Conservation (phyloP, 805 yeast genomes). For the Ogataea degrootiae region DNA sequence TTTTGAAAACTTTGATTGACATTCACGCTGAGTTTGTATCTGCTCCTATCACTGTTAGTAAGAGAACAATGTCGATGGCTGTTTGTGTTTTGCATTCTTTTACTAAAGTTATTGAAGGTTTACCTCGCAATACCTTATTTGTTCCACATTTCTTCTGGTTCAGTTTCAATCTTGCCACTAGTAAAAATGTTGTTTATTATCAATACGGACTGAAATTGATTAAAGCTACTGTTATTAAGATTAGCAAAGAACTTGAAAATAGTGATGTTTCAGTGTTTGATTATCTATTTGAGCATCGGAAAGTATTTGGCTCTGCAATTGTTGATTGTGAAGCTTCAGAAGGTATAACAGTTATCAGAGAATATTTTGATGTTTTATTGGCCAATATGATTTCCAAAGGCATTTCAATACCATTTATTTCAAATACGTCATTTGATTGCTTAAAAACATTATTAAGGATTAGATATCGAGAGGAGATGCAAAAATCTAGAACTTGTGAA, state of each 20-base stretch:
- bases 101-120: slow-evolving; percentile 44
- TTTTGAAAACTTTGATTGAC: slow-evolving; percentile 21
- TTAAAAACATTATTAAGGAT: slow-evolving; percentile 40
- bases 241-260: slow-evolving; percentile 28
- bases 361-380: slow-evolving; percentile 49
- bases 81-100: slow-evolving; percentile 41
- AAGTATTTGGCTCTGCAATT: slow-evolving; percentile 38
- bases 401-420: slow-evolving; percentile 51
- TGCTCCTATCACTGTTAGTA: slow-evolving; percentile 7
- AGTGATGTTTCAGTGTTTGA: slow-evolving; percentile 26
- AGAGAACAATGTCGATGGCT: slow-evolving; percentile 24
- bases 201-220: slow-evolving; percentile 32
- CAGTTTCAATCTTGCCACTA: slow-evolving; percentile 20
- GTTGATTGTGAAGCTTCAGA: slow-evolving; percentile 38
- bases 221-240: slow-evolving; percentile 31
- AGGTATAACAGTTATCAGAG: slow-evolving; percentile 34
- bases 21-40: slow-evolving; percentile 24
- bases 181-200: slow-evolving; percentile 25
- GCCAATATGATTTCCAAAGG: slow-evolving; percentile 51
- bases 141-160: slow-evolving; percentile 49
- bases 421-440: slow-evolving; percentile 42
- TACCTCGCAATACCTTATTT: slow-evolving; percentile 40
- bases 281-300: slow-evolving; percentile 27
- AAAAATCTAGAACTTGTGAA: slow-evolving; percentile 3
- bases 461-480: slow-evolving; percentile 33